These are phyloP conservation scores for Grigorovia humatica DNA, from an alignment of 805 yeast genomes.

Conservation along the genomic window DNA sequence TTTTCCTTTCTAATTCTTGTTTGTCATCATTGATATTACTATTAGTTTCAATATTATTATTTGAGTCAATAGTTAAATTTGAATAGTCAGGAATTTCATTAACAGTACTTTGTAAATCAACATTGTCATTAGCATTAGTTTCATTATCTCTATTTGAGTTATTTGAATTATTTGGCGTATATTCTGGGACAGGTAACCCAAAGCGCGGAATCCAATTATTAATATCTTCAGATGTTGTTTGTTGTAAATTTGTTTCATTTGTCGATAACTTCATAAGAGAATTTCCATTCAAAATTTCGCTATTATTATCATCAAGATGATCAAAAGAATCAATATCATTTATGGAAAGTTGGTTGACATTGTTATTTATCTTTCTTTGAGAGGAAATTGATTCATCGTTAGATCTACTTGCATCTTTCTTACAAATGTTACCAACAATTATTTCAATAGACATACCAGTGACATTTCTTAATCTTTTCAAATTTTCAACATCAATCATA, in stretches of 20 bases:
- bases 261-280: background rate
- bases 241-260: background rate
- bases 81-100: background rate
- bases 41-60: background rate
- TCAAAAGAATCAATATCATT: background rate
- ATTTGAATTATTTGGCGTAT: conserved; percentile 5
- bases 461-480: conserved; percentile 67
- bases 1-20: conserved; percentile 31
- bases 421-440: conserved; percentile 55
- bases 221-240: background rate
- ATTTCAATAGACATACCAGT: conserved; percentile 74
- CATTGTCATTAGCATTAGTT: background rate
- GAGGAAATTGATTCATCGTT: background rate
- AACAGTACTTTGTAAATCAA: background rate
- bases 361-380: background rate
- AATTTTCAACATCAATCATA: conserved; percentile 69
- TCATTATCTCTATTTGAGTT: conserved; percentile 3
- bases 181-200: conserved; percentile 14
- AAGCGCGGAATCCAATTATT: conserved; percentile 4
- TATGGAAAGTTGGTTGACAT: background rate
- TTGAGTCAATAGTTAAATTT: background rate
- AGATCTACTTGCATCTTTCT: background rate
- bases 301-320: background rate
- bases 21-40: conserved; percentile 25
- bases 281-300: background rate